phyloP scores from a whole-genome alignment of 202 grass and related monocot genomes.

The Tripidium arundinaceum region DNA sequence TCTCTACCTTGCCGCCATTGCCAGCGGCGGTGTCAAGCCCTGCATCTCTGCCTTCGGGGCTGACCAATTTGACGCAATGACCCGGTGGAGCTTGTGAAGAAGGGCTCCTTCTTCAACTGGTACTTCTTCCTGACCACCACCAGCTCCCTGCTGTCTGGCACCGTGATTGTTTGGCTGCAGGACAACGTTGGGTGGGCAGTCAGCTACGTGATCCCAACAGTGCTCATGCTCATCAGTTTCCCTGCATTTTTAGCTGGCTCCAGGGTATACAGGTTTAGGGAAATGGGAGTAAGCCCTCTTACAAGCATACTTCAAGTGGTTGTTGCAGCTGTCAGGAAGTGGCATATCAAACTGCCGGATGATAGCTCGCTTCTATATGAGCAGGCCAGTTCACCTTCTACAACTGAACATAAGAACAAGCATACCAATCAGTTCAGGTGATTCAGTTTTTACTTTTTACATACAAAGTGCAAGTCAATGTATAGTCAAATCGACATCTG shows the following conservation, averaged over 20 bases:
- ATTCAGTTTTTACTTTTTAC: background rate
- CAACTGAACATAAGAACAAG: background rate
- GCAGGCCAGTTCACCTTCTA: background rate
- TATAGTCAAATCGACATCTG: background rate
- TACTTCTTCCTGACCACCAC: conserved; percentile 32
- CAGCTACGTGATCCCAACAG: conserved; percentile 16
- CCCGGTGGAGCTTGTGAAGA: conserved; percentile 26
- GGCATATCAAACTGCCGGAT: background rate
- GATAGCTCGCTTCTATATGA: conserved; percentile 33
- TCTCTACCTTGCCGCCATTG: conserved; percentile 49
- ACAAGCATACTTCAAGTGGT: conserved; percentile 28
- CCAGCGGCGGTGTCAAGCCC: conserved; percentile 42
- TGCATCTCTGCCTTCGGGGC: conserved; percentile 46
- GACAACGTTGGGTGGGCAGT: conserved; percentile 56
- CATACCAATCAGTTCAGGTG: conserved; percentile 18
- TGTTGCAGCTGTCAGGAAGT: conserved; percentile 28
- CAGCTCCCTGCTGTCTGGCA: conserved; percentile 41
- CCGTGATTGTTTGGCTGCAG: conserved; percentile 51
- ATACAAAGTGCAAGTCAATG: background rate
- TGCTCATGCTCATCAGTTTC: conserved; percentile 4
- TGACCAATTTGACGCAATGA: conserved; percentile 54
- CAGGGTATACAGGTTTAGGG: conserved; percentile 16
- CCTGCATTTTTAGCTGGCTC: conserved; percentile 22
- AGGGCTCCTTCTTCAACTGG: conserved; percentile 61
- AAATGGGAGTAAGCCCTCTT: background rate